Evolutionary conservation across 345 rosid species (phyloP).

Genomic region (Corchorus capsularis): DNA sequence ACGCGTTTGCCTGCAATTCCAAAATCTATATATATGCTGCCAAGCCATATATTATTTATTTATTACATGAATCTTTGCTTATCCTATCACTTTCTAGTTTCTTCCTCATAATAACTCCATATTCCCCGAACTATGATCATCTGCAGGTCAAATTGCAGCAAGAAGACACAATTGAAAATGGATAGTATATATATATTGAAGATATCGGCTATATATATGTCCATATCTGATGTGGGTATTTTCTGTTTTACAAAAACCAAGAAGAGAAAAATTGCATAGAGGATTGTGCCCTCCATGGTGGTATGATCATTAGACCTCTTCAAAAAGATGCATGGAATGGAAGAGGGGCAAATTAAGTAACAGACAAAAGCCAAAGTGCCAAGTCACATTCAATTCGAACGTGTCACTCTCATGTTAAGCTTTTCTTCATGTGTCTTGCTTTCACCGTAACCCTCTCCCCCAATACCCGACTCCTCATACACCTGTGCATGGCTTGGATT

Average conservation of each 20-base stretch:
- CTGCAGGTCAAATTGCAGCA: slow-evolving; percentile 14
- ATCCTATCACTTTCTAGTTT: background rate
- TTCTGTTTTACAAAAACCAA: slow-evolving; percentile 4
- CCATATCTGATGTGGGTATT: background rate
- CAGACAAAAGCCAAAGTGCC: slow-evolving; percentile 8
- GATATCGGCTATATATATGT: background rate
- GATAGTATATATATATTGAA: no score
- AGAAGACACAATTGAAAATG: background rate
- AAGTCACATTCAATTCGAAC: background rate
- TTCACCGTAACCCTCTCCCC: background rate
- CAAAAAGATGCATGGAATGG: background rate
- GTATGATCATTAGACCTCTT: background rate
- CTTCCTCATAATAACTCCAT: background rate
- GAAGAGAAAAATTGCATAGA: background rate
- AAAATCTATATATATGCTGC: background rate
- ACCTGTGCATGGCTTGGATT: background rate
- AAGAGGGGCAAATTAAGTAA: background rate
- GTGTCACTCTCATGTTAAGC: slow-evolving; percentile 6
- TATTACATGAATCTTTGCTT: background rate
- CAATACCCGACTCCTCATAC: background rate
- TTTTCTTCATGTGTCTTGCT: background rate
- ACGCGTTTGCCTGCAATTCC: background rate
- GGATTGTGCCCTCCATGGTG: background rate
- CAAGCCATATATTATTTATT: background rate
- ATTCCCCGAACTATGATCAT: background rate